A percentile compares a stretch with the other conserved stretches of the same genome.
phyloP scores from a whole-genome alignment of 495 filamentous ascomycete genomes.

The Aspergillus coremiiformis region DNA sequence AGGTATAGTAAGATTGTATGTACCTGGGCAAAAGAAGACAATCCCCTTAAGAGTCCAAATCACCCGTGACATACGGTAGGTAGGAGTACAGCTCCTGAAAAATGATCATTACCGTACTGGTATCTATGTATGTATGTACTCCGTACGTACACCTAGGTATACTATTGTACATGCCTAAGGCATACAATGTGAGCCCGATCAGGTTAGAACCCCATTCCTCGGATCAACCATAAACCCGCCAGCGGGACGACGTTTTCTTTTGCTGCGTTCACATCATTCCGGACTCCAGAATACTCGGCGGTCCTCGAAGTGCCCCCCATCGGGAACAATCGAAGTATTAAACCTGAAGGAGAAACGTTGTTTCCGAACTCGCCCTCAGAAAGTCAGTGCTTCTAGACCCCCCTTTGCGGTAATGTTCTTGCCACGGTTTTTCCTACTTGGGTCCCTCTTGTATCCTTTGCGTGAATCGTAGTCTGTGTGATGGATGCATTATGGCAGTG shows the following conservation, averaged over 20 bases:
- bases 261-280: slow-evolving; percentile 36
- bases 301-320: slow-evolving; percentile 43
- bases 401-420: neutral
- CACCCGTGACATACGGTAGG: no score
- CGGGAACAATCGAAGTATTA: slow-evolving; percentile 5
- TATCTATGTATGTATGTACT: no score
- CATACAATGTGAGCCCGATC: neutral
- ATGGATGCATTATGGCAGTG: neutral
- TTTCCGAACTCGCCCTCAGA: slow-evolving; percentile 14
- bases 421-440: neutral
- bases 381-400: slow-evolving; percentile 13
- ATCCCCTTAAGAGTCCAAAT: no score
- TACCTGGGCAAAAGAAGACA: no score
- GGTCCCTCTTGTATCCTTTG: neutral
- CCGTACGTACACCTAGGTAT: no score
- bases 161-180: no score
- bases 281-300: slow-evolving; percentile 46
- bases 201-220: neutral
- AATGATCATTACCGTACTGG: no score
- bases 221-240: neutral
- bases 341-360: slow-evolving; percentile 3
- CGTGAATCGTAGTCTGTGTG: neutral
- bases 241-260: slow-evolving; percentile 27
- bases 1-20: no score
- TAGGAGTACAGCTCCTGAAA: no score